These are phyloP conservation scores for Cutaneotrichosporon sp. DNA, from an alignment of 1,284 basidiomycete genomes.

Conservation along the genomic window DNA sequence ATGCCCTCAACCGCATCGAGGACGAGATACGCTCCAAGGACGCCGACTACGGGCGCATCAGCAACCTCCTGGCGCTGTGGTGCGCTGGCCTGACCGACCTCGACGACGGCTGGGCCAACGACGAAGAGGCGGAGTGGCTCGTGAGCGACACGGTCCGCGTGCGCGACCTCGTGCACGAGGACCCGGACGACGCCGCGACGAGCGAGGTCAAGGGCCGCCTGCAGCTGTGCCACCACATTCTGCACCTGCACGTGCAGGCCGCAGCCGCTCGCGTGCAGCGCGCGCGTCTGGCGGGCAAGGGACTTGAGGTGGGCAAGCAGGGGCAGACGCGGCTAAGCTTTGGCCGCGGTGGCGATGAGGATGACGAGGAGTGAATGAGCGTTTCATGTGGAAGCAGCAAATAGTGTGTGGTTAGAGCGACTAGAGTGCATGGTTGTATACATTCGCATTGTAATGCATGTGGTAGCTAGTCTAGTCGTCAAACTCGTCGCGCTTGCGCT, in stretches of 20 bases:
- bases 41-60: background rate
- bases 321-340: constrained; percentile 19
- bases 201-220: constrained; percentile 10
- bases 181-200: background rate
- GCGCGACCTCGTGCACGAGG: background rate
- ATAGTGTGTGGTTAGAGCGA: background rate
- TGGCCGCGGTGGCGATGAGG: background rate
- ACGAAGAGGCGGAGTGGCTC: no score
- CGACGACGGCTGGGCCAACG: constrained; percentile 3
- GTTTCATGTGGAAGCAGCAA: no score
- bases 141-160: background rate
- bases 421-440: background rate
- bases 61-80: constrained; percentile 6
- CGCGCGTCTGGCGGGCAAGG: background rate
- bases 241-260: background rate
- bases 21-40: background rate
- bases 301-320: background rate
- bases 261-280: background rate
- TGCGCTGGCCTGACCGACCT: background rate
- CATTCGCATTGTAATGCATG: constrained; percentile 7
- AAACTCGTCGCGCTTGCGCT: constrained; percentile 48
- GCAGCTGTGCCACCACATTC: background rate
- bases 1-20: background rate
- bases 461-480: constrained; percentile 12
- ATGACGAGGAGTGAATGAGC: background rate